Conservation (phyloP, 2,329 filamentous ascomycete species). For the Clonostachys byssicola region DNA sequence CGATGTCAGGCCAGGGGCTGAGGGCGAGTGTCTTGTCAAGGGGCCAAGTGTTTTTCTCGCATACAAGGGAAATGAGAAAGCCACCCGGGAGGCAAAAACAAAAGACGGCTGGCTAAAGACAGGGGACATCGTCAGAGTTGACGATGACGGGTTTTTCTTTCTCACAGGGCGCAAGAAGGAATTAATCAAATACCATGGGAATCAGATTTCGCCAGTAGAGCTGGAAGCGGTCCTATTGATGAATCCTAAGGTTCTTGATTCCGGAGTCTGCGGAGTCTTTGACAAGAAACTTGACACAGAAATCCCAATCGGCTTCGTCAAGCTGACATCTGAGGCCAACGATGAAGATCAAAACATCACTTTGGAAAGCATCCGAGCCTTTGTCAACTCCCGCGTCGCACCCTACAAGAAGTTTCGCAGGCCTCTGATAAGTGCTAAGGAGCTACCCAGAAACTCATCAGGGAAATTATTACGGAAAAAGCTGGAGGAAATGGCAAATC, state of each 20-base stretch:
- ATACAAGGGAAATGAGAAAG: conserved; percentile 17
- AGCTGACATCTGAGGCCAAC: conserved; percentile 5
- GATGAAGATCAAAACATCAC: not conserved
- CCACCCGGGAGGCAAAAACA: conserved; percentile 14
- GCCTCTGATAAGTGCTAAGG: conserved; percentile 13
- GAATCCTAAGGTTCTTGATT: conserved; percentile 18
- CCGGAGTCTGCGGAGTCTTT: conserved; percentile 19
- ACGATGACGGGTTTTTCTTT: conserved; percentile 19
- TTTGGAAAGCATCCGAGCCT: conserved; percentile 10
- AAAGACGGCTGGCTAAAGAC: conserved; percentile 20
- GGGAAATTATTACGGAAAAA: conserved; percentile 18
- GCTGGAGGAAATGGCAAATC: no score
- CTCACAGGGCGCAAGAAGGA: conserved; percentile 42
- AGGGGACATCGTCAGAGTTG: conserved; percentile 18
- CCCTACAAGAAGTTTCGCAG: conserved; percentile 21
- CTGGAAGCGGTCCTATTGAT: conserved; percentile 29
- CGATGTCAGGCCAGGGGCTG: conserved; percentile 15
- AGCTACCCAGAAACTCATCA: conserved; percentile 17
- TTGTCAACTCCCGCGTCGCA: conserved; percentile 18
- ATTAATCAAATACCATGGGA: conserved; percentile 57
- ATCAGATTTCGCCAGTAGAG: conserved; percentile 55
- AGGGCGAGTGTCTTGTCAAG: conserved; percentile 17
- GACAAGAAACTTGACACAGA: conserved; percentile 15
- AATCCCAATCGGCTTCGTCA: conserved; percentile 20
- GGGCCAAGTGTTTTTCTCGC: conserved; percentile 17